Conservation (phyloP, 2,329 filamentous ascomycete species). For the Fusarium sp. region DNA sequence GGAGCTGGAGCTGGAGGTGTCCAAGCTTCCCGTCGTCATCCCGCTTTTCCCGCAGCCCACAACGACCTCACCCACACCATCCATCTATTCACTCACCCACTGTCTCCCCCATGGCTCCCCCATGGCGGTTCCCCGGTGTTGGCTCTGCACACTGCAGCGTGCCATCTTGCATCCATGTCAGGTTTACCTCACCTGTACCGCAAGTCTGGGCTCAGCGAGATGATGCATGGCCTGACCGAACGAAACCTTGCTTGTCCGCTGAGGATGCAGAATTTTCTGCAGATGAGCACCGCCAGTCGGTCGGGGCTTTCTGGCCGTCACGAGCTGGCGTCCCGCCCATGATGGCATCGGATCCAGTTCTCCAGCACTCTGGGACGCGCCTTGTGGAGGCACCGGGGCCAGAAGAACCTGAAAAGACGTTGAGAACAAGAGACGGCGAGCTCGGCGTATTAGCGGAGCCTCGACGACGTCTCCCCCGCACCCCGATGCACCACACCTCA, state of each 20-base stretch:
- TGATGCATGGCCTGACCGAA: constrained; percentile 44
- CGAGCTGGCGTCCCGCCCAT: constrained; percentile 2
- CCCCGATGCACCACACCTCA: constrained; percentile 40
- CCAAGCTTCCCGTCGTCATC: constrained; percentile 35
- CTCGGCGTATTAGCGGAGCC: constrained; percentile 51
- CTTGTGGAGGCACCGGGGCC: constrained; percentile 22
- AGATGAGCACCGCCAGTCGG: constrained; percentile 5
- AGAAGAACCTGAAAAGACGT: constrained; percentile 32
- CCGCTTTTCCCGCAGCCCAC: constrained; percentile 30
- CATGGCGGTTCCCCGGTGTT: constrained; percentile 26
- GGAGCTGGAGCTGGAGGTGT: neutral
- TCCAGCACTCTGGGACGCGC: neutral
- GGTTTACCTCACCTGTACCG: constrained; percentile 37
- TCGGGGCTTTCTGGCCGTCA: constrained; percentile 17
- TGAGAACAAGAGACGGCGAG: constrained; percentile 35
- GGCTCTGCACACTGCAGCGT: constrained; percentile 12
- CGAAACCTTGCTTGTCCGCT: constrained; percentile 31
- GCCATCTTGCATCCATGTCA: constrained; percentile 30
- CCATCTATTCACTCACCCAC: neutral
- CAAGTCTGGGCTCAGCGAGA: constrained; percentile 40
- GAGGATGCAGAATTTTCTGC: constrained; percentile 9
- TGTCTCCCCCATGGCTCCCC: constrained; percentile 35
- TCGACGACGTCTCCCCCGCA: constrained; percentile 45
- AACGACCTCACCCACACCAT: constrained; percentile 34
- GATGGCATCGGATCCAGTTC: constrained; percentile 28